Conservation (phyloP, 2,329 filamentous ascomycete genomes). For the Herpotrichia juniperi region DNA sequence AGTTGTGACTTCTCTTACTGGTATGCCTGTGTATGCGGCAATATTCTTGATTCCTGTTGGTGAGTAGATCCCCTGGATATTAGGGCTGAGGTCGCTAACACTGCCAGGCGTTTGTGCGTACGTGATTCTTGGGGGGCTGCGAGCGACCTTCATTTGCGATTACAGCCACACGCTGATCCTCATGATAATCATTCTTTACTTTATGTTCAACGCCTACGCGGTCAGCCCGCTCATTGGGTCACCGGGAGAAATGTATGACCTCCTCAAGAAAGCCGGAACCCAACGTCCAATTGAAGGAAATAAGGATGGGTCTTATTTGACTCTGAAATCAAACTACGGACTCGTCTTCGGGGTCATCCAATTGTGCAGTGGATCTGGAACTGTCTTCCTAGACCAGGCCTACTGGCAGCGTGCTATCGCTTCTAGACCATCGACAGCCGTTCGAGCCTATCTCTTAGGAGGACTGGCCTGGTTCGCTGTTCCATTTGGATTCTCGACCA, state of each 20-base stretch:
- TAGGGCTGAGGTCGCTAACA: slow-evolving; percentile 10
- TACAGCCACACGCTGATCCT: slow-evolving; percentile 50
- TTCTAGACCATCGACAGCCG: slow-evolving; percentile 33
- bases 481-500: slow-evolving; percentile 55
- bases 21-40: slow-evolving; percentile 53
- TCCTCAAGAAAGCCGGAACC: slow-evolving; percentile 44
- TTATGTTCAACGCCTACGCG: slow-evolving; percentile 51
- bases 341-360: slow-evolving; percentile 54
- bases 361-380: slow-evolving; percentile 44
- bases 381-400: slow-evolving; percentile 52
- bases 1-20: slow-evolving; percentile 51
- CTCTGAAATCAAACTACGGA: slow-evolving; percentile 49
- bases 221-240: slow-evolving; percentile 48
- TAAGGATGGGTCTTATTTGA: slow-evolving; percentile 49
- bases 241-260: slow-evolving; percentile 47
- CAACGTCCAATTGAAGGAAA: slow-evolving; percentile 48
- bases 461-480: slow-evolving; percentile 58
- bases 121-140: slow-evolving; percentile 43
- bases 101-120: slow-evolving; percentile 40
- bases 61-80: slow-evolving; percentile 11
- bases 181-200: slow-evolving; percentile 53
- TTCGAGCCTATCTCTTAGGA: slow-evolving; percentile 45
- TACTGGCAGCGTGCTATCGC: slow-evolving; percentile 55
- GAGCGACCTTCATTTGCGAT: slow-evolving; percentile 51
- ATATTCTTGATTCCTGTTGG: slow-evolving; percentile 52